Percentiles rank a stretch among this genome's conserved stretches.
These are phyloP conservation scores for Lentinula sp. DNA, from an alignment of 768 basidiomycete genomes.

Conservation along the genomic window DNA sequence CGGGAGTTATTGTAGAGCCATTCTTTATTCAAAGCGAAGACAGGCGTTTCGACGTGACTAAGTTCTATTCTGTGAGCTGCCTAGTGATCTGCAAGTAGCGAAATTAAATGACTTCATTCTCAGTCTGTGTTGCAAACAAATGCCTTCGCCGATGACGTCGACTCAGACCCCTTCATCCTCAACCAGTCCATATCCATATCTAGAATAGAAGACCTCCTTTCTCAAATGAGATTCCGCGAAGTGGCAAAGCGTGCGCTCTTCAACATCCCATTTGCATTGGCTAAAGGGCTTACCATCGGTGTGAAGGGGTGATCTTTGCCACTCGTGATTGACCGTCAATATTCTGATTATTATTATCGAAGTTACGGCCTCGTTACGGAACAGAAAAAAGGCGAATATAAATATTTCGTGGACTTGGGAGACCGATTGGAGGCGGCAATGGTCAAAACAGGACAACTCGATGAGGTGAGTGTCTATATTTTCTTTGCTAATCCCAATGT, in stretches of 20 bases:
- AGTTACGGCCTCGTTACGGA: slow-evolving; percentile 89
- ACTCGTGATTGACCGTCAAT: neutral
- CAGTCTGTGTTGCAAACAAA: slow-evolving; percentile 58
- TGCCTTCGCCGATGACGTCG: slow-evolving; percentile 40
- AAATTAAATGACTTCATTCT: neutral
- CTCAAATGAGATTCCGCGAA: slow-evolving; percentile 79
- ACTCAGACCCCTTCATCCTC: slow-evolving; percentile 37
- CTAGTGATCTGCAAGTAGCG: neutral
- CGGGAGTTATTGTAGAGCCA: slow-evolving; percentile 75
- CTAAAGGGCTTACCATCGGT: slow-evolving; percentile 67
- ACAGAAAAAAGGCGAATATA: slow-evolving; percentile 78
- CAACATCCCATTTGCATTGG: slow-evolving; percentile 76
- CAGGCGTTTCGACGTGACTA: slow-evolving; percentile 62
- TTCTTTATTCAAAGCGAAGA: slow-evolving; percentile 79
- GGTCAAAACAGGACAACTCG: slow-evolving; percentile 66
- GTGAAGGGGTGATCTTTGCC: slow-evolving; percentile 63
- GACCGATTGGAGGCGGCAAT: slow-evolving; percentile 73
- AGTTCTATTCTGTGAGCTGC: slow-evolving; percentile 70
- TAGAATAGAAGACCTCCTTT: slow-evolving; percentile 70
- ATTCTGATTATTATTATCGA: slow-evolving; percentile 6
- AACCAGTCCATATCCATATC: slow-evolving; percentile 70
- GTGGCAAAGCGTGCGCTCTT: slow-evolving; percentile 80
- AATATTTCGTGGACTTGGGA: slow-evolving; percentile 77
- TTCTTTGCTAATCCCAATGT: neutral
- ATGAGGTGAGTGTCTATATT: slow-evolving; percentile 46